Base-by-base conservation (phyloP, 2,329 filamentous ascomycete species). In the Botrytis deweyae region DNA sequence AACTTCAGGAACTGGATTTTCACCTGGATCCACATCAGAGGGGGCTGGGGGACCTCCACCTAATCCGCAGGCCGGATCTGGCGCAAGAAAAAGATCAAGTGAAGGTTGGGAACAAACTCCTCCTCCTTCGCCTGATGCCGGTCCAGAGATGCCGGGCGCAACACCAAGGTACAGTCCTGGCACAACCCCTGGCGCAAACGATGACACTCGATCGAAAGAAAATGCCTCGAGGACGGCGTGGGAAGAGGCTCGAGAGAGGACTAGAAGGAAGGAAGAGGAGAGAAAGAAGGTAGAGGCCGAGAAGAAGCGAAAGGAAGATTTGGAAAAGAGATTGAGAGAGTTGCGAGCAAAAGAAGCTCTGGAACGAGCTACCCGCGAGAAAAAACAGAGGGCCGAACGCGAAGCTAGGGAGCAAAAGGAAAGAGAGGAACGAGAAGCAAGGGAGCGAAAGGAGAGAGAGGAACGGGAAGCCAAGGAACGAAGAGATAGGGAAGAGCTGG, bases 231-330 rank as follows among this genome's bases (percentile, higher is more conserved):
- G 86, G 78, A 84, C 85, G 14, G 84, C 88, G 0, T 92, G 91
- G 91, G 90, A 92, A 77, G 91, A 89, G 80, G 91, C 90, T 5
- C 85, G 90, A 72, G 91, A 93, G 79, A 90, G 92, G 77, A 91
- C 88, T 33, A 85, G 88, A 62, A 87, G 70, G 2, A 92, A 90
- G 89, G 89, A 92, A 77, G 91, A 90, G 79, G 90, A 92, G 76
- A 88, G 89, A 18, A 90, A 86, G 78, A 84, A 84, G 3, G 87
- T 85, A 75, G 88, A 90, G 76, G 89, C 88, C 4, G 90, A 92
- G 76, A 86, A 88, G 76, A 88, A 88, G 76, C 85, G 87, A 75
- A 87, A 86, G 59, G 88, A 89, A 49, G 88, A 89, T n/a, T 83
- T 86, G 4, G 84, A 86, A 52, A 86, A 83, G 73, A 83, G 85